Evolutionary conservation across 2,329 filamentous ascomycete genomes (phyloP), one percentile per base, ranked within the genome.

Genomic region (Helicocarpus griseus): DNA sequence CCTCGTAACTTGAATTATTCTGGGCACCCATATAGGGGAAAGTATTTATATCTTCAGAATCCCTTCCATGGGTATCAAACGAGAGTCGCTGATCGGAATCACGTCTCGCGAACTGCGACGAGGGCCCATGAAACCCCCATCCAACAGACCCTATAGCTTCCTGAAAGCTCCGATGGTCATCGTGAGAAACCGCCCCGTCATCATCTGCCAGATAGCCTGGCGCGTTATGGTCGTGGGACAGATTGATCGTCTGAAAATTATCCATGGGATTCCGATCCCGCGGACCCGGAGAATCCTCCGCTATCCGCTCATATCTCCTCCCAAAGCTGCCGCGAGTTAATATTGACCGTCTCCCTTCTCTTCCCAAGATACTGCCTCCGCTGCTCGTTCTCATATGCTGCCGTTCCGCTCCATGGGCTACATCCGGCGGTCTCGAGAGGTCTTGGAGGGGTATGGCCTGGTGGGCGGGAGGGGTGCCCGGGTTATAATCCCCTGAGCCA

Each of bases 361-460:
- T 73, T 68, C 59, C 74, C 53, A 55, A 53, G 39, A 57, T 58
- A 21, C 58, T 56, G 41, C 56, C 47, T 51, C 43, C 58, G 48
- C 63, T 64, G 48, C 58, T 60, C 52, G 61, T 53, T 53, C 61
- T 61, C 54, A 57, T 58, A 55, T 40, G 54, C 46, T 62, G 57
- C 26, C 67, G 58, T 54, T 56, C 50, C 44, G 61, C 58, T 24
- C 63, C 65, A 28, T 62, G 63, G 17, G 59, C 55, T 24, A 54
- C 57, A 50, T 65, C 66, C 31, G 66, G 65, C 24, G 66, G 64
- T 53, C 68, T 65, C 11, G 73, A 72, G 33, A 87, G 73, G 60
- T 84, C 79, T 67, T 83, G 83, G 53, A 91, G 73, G 54, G 85
- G 86, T 70, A 93, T 90, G 56, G 84, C 83, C 50, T 70, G 68